phyloP scores from a whole-genome alignment of 106 monocot species.

The Phalaenopsis aphrodite region DNA sequence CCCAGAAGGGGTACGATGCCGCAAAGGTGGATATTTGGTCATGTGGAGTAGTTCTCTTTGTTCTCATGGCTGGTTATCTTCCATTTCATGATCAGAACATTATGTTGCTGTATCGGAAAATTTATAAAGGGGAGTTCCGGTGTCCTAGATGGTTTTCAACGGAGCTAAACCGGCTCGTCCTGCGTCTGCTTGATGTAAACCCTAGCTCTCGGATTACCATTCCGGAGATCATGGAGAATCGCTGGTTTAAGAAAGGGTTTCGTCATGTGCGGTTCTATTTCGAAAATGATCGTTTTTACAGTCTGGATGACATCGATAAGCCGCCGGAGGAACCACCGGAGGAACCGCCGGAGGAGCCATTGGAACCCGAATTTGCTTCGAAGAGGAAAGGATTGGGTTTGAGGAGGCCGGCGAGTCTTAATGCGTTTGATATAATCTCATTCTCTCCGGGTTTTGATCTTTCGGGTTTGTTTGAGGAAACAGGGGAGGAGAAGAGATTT shows the following conservation, averaged over 20 bases:
- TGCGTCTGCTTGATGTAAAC: slow-evolving; percentile 24
- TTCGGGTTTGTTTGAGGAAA: slow-evolving; percentile 24
- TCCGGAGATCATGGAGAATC: slow-evolving; percentile 34
- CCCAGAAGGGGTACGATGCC: slow-evolving; percentile 18
- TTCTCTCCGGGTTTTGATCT: slow-evolving; percentile 25
- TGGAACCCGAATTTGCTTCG: slow-evolving; percentile 12
- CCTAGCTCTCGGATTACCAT: slow-evolving; percentile 29
- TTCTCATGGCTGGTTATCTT: slow-evolving; percentile 31
- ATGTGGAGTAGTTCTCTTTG: slow-evolving; percentile 19
- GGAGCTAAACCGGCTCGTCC: slow-evolving; percentile 13
- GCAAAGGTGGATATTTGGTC: slow-evolving; percentile 24
- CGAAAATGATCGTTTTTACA: slow-evolving; percentile 15
- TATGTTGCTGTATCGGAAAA: slow-evolving; percentile 33
- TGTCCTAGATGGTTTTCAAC: slow-evolving; percentile 32
- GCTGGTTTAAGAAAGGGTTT: slow-evolving; percentile 35
- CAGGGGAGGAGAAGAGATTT: slow-evolving; percentile 23
- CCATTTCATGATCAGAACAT: slow-evolving; percentile 24
- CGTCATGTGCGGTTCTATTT: slow-evolving; percentile 15
- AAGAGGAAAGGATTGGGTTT: slow-evolving; percentile 2
- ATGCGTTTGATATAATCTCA: slow-evolving; percentile 27
- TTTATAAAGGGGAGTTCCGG: slow-evolving; percentile 29
- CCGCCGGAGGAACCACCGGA: background rate
- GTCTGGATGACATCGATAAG: slow-evolving; percentile 4
- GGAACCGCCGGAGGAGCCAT: background rate
- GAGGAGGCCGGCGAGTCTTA: slow-evolving; percentile 25